Evolutionary conservation across 352 stramenopile species (phyloP).

Genomic region (Globisporangium perplexum): DNA sequence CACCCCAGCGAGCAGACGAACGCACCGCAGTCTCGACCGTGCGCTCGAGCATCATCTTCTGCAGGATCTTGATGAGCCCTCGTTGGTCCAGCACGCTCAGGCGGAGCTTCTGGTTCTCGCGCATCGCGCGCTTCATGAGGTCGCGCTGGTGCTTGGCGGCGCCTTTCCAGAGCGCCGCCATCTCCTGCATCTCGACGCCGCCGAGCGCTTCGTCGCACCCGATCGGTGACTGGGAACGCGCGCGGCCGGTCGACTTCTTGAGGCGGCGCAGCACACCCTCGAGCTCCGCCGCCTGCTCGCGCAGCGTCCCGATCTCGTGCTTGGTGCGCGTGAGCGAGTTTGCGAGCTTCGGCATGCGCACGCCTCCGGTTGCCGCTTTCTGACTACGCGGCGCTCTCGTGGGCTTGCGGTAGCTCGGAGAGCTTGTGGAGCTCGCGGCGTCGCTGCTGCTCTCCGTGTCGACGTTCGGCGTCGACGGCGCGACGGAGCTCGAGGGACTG

Average conservation of each 20-base stretch:
- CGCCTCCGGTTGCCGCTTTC: not conserved
- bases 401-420: not conserved
- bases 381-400: too few relatives aligned
- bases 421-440: not conserved
- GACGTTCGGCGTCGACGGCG: not conserved
- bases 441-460: not conserved
- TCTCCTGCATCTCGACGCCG: not conserved
- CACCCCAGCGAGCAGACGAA: too few relatives aligned
- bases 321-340: conserved; percentile 21
- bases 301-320: conserved; percentile 37
- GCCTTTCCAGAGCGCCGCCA: conserved; percentile 17
- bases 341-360: not conserved
- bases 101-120: conserved; percentile 32
- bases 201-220: not conserved
- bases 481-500: not conserved
- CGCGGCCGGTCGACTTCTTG: not conserved
- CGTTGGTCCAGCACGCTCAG: conserved; percentile 25
- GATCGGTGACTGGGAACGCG: not conserved
- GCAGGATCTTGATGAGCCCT: conserved; percentile 18
- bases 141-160: conserved; percentile 27
- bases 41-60: conserved; percentile 26
- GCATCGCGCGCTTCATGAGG: conserved; percentile 19
- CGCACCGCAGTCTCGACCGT: conserved; percentile 1
- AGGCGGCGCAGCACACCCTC: conserved; percentile 24
- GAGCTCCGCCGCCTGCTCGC: conserved; percentile 23